Evolutionary conservation across 2,329 filamentous ascomycete species (phyloP), one percentile per base, ranked within the genome.

Genomic region (Colletotrichum sp.): DNA sequence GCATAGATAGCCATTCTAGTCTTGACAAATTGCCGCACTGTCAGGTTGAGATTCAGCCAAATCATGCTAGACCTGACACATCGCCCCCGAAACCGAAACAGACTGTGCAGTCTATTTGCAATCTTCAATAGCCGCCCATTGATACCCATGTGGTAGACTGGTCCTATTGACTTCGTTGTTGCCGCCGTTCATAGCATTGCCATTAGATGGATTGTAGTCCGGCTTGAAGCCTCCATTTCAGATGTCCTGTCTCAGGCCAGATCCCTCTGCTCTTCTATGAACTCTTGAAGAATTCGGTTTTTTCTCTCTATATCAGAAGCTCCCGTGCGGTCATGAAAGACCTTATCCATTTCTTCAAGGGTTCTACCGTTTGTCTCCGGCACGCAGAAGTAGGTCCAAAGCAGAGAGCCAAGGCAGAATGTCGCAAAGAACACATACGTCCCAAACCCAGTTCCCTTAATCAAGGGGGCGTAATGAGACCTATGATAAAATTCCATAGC

Each of bases 61-160:
- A 0, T 0, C 8, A 0, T 1, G 18, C 18, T 43, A 1, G 38
- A 43, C 16, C 16, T 43, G 1, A n/a, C 38, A 43, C 0, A 18
- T 43, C 18, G 38, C 38, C 38, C 36, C 16, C 16, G 38, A n/a
- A 43, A 1, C 38, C 18, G 7, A n/a, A 18, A 43, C 16, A 43
- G 38, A n/a, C 2, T 18, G 7, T 1, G 36, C 16, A 43, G 36
- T 43, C 16, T 18, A 43, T 18, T 16, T 43, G 14, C 36, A n/a
- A 43, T 43, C 7, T 43, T 43, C 0, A 3, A 43, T 43, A 5
- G 36, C 16, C 16, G 36, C 8, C 2, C 36, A 43, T n/a, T 9
- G 16, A 18, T 43, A 18, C 8, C 36, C 16, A 1, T 43, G 16
- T n/a, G 14, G 14, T 16, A 38, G 34, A 38, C 1, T 38, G 34